Evolutionary conservation across 306 rosid genomes (phyloP), one percentile per base, ranked within the genome.

Genomic region (Purshia tridentata): DNA sequence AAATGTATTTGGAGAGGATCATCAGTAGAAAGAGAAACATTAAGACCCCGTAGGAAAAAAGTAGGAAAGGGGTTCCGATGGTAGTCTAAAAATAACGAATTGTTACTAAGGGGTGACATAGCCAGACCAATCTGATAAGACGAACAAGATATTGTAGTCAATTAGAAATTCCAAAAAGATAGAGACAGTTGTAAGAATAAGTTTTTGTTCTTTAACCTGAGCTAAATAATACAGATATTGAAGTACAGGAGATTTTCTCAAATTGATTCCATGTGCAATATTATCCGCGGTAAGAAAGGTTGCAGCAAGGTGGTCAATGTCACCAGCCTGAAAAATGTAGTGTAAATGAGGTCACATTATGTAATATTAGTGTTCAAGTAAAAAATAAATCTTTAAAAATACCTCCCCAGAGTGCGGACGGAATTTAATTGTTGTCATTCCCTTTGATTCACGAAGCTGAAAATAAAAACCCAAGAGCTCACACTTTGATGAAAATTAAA

Each of bases 341-440:
- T 37, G 71, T 72, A 73, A 85, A 60, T 81, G 69, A 35, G 46
- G 39, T 45, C 58, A 70, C 1, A 10, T 56, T 20, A 69, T 57
- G 66, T 52, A 68, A 65, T 15, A 57, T 51, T 6, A 19, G 65
- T 23, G 69, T 35, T 51, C 54, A 65, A 72, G 68, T 41, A 19
- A n/a, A 76, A 54, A 70, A 73, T 57, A 71, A 18, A 54, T 16
- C 41, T 81, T 37, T 12, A 19, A 65, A 49, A 37, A 70, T 87
- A 94, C 98, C 98, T 94, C 98, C 74, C 98, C 98, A 75, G 97
- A 80, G 76, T 94, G 98, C 42, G 98, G 98, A 78, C 98, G 98
- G 78, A 94, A 88, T 81, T 94, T 94, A 77, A 94, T 94, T 67
- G 97, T 94, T 19, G 89, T 84, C 98, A 94, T 85, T 78, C 97